Percentiles rank a stretch among this genome's conserved stretches.
These are phyloP conservation scores for Curvularia spicifera DNA, from an alignment of 2,329 filamentous ascomycete genomes.

Conservation along the genomic window DNA sequence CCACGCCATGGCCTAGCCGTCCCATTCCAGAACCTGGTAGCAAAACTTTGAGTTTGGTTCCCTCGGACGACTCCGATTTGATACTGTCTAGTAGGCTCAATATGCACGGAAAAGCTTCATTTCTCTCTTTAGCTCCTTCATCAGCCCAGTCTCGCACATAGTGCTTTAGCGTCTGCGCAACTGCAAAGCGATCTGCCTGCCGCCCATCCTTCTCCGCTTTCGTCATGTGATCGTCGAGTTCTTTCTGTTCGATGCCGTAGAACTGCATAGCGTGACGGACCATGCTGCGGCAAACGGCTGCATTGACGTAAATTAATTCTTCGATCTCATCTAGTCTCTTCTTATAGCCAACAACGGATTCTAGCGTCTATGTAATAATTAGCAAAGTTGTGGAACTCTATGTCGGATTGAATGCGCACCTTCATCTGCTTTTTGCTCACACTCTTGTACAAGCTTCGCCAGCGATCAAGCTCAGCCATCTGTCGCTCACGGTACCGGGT, in stretches of 20 bases:
- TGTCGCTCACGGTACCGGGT: slow-evolving; percentile 27
- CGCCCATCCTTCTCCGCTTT: slow-evolving; percentile 46
- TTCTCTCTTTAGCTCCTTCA: slow-evolving; percentile 56
- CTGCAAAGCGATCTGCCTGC: slow-evolving; percentile 55
- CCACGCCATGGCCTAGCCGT: slow-evolving; percentile 60
- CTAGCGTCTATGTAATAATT: slow-evolving; percentile 20
- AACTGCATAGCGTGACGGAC: slow-evolving; percentile 55
- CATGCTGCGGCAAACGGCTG: slow-evolving; percentile 56
- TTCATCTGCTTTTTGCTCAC: slow-evolving; percentile 34
- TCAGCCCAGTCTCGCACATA: slow-evolving; percentile 64
- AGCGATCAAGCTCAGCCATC: slow-evolving; percentile 30
- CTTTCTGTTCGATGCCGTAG: slow-evolving; percentile 54
- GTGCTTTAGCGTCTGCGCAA: slow-evolving; percentile 63
- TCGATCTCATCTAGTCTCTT: slow-evolving; percentile 57
- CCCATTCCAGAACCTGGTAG: slow-evolving; percentile 63
- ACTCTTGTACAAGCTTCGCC: slow-evolving; percentile 33
- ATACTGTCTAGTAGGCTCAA: slow-evolving; percentile 31
- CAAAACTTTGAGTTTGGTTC: slow-evolving; percentile 50
- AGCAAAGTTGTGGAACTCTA: not conserved
- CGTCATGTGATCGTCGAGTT: slow-evolving; percentile 55
- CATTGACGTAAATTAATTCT: slow-evolving; percentile 54
- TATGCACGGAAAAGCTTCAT: slow-evolving; percentile 49
- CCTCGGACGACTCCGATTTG: not conserved
- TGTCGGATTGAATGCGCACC: slow-evolving; percentile 7
- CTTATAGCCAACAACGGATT: slow-evolving; percentile 27